Evolutionary conservation across 768 basidiomycete genomes (phyloP), one percentile per base, ranked within the genome.

Genomic region (Symmetrospora coprosmae): DNA sequence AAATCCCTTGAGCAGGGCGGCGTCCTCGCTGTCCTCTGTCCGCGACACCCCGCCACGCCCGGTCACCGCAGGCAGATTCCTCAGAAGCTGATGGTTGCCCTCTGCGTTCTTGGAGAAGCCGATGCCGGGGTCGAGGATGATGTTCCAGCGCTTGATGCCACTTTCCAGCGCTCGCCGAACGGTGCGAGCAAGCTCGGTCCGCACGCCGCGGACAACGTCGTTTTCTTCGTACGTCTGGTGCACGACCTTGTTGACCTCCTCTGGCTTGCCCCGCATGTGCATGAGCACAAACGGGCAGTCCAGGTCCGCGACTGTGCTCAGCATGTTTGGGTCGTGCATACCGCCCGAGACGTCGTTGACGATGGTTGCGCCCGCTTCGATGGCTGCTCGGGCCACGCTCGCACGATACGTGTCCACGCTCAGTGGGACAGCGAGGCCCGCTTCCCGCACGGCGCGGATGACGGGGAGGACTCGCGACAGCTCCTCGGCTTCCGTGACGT

Each of bases 331-430:
- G 25, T 76, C 78, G 13, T 79, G 76, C 0, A 78, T 77, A 0
- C 90, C 75, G 2, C 74, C 90, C 0, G 82, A 79, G 59, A 96
- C 89, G 66, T 97, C 94, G 72, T 97, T 97, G 75, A 97, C 85
- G 69, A 86, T 85, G 67, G 83, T 87, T 8, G 87, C 92, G 0
- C 94, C 92, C 0, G 86, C 87, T 11, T 74, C 72, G 7, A 96
- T 74, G 1, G 86, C 83, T 1, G 78, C 80, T 48, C 78, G 75
- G 0, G 88, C 88, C 0, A 96, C 90, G 5, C 79, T 75, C 35
- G 81, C 77, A n/a, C 89, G 82, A 76, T 87, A 91, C 0, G 88
- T 94, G 71, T 94, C 88, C 35, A 94, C 74, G 65, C 85, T 87
- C 68, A 91, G 82, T 2, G 81, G 80, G 3, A 78, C 71, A 25